Evolutionary conservation across 73 alveolate genomes (phyloP).

Genomic region (Paramecium pentaurelia): DNA sequence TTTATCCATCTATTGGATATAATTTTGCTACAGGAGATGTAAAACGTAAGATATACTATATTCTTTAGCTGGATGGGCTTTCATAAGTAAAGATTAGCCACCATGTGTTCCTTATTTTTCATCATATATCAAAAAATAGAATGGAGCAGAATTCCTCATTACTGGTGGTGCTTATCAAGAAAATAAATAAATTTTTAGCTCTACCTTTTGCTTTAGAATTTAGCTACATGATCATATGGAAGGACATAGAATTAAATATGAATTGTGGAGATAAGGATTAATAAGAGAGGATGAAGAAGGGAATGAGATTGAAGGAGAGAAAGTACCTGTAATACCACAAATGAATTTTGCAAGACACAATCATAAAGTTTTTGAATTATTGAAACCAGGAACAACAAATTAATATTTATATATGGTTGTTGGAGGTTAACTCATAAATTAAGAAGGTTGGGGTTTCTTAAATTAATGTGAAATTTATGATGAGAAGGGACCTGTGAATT

Average conservation of each 20-base stretch:
- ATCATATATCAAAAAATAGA: background rate
- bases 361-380: conserved; percentile 24
- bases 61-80: background rate
- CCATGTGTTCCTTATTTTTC: background rate
- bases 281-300: background rate
- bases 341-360: conserved; percentile 20
- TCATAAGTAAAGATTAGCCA: background rate
- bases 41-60: background rate
- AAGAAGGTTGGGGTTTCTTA: background rate
- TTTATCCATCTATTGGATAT: background rate
- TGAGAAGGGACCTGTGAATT: background rate
- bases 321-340: background rate
- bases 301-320: background rate
- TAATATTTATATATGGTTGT: conserved; percentile 31
- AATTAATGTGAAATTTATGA: background rate
- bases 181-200: background rate
- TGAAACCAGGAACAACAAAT: background rate
- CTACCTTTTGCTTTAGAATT: background rate
- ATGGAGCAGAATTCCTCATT: background rate
- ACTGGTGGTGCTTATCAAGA: conserved; percentile 12
- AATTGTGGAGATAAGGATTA: background rate
- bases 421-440: background rate
- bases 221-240: background rate
- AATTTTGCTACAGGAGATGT: background rate
- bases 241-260: background rate